Evolutionary conservation across 2,329 filamentous ascomycete genomes (phyloP).

Genomic region (Penicillium sp.): DNA sequence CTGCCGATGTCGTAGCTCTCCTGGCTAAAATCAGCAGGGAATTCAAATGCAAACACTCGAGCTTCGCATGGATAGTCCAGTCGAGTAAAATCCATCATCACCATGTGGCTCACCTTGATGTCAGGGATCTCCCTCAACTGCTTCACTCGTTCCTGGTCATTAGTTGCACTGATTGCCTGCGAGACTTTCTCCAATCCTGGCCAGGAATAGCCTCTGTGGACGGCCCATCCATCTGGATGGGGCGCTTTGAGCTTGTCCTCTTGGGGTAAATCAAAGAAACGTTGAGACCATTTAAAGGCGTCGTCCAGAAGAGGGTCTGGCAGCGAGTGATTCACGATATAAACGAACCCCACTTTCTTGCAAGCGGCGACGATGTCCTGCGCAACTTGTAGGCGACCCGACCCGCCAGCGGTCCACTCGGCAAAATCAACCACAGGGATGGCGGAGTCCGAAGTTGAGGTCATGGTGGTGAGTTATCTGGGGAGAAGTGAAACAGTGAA

Average conservation of each 20-base stretch:
- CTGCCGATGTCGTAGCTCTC: slow-evolving; percentile 60
- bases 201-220: slow-evolving; percentile 62
- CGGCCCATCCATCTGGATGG: slow-evolving; percentile 53
- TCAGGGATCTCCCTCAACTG: slow-evolving; percentile 54
- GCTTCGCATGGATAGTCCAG: background rate
- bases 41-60: background rate
- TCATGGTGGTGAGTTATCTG: background rate
- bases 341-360: slow-evolving; percentile 53
- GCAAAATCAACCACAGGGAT: slow-evolving; percentile 49
- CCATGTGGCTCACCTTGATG: slow-evolving; percentile 50
- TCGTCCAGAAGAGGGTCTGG: slow-evolving; percentile 42
- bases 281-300: slow-evolving; percentile 51
- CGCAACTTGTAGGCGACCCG: slow-evolving; percentile 38
- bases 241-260: slow-evolving; percentile 55
- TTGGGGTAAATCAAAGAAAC: slow-evolving; percentile 50
- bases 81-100: background rate
- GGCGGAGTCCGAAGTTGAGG: slow-evolving; percentile 5
- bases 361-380: slow-evolving; percentile 48
- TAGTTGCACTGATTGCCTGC: slow-evolving; percentile 47
- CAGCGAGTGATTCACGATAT: slow-evolving; percentile 55
- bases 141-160: slow-evolving; percentile 47
- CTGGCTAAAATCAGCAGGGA: slow-evolving; percentile 32
- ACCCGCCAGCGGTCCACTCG: slow-evolving; percentile 35
- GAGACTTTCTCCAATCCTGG: slow-evolving; percentile 60
- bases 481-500: background rate